phyloP scores from a whole-genome alignment of 805 yeast species.

The Nakazawaea ambrosiae region DNA sequence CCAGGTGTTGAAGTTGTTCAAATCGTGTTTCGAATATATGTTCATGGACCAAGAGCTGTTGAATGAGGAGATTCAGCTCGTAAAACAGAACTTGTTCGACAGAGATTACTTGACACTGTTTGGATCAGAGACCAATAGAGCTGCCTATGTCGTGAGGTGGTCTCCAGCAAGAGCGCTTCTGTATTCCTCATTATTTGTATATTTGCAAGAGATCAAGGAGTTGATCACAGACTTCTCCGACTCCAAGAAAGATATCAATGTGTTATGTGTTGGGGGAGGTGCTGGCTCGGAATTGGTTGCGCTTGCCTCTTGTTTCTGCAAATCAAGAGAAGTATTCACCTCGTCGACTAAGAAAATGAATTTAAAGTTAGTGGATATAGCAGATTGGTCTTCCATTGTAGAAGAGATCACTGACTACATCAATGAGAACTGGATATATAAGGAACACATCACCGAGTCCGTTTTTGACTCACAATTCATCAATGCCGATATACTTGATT shows the following conservation, averaged over 20 bases:
- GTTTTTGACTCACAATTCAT: slow-evolving; percentile 26
- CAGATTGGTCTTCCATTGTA: slow-evolving; percentile 64
- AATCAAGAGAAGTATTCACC: slow-evolving; percentile 28
- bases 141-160: slow-evolving; percentile 82
- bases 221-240: slow-evolving; percentile 19
- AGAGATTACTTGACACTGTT: slow-evolving; percentile 71
- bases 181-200: slow-evolving; percentile 59
- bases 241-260: slow-evolving; percentile 26
- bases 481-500: slow-evolving; percentile 29
- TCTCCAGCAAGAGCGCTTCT: slow-evolving; percentile 76
- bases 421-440: slow-evolving; percentile 46
- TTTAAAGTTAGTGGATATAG: slow-evolving; percentile 63
- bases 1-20: slow-evolving; percentile 30
- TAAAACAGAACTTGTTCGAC: slow-evolving; percentile 62
- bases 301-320: slow-evolving; percentile 49
- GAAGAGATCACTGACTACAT: slow-evolving; percentile 36
- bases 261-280: slow-evolving; percentile 79
- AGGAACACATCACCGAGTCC: slow-evolving; percentile 16
- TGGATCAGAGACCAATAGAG: slow-evolving; percentile 50
- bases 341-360: slow-evolving; percentile 24
- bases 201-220: slow-evolving; percentile 34
- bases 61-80: slow-evolving; percentile 48
- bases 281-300: slow-evolving; percentile 80
- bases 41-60: slow-evolving; percentile 28
- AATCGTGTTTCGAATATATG: slow-evolving; percentile 24